phyloP scores from a whole-genome alignment of 1,284 basidiomycete species.

The Trichosporon coremiiforme region DNA sequence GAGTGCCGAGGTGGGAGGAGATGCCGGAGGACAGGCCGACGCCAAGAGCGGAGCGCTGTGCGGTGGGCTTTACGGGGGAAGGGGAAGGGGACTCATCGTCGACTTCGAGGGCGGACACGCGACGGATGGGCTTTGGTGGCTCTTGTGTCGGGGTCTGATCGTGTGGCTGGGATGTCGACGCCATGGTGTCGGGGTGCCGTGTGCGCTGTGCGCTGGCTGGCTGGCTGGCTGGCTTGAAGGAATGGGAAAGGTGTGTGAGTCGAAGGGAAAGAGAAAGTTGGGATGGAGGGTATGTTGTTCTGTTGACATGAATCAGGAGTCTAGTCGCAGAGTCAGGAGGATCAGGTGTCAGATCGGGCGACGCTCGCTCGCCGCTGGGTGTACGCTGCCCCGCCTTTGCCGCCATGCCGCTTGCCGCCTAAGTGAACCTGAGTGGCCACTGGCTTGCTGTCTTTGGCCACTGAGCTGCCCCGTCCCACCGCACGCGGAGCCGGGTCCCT shows the following conservation, averaged over 20 bases:
- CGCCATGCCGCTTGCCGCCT: not conserved
- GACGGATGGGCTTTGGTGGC: not conserved
- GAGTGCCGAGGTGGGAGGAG: conserved; percentile 4
- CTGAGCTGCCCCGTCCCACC: not conserved
- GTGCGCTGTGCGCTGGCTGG: conserved; percentile 3
- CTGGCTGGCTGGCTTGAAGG: not conserved
- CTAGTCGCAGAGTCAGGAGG: too few species aligned
- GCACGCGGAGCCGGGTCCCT: not conserved
- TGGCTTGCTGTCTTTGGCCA: not conserved
- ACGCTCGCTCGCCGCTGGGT: not conserved
- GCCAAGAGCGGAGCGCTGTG: conserved; percentile 21
- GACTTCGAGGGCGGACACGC: conserved; percentile 19
- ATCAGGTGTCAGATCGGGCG: conserved; percentile 2
- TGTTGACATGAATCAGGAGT: not conserved
- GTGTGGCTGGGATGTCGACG: conserved; percentile 16
- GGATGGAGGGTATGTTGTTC: not conserved
- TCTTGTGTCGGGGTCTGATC: not conserved
- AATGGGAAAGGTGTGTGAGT: not conserved
- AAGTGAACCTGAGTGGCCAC: too few species aligned
- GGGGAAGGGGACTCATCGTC: conserved; percentile 21
- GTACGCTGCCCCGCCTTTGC: not conserved
- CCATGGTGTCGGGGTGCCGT: conserved; percentile 13
- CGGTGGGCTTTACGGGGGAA: conserved; percentile 12
- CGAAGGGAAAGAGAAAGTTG: not conserved
- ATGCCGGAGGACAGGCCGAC: conserved; percentile 9